These are phyloP conservation scores for Amphirosellinia nigrospora DNA, from an alignment of 495 filamentous ascomycete genomes.

Conservation along the genomic window DNA sequence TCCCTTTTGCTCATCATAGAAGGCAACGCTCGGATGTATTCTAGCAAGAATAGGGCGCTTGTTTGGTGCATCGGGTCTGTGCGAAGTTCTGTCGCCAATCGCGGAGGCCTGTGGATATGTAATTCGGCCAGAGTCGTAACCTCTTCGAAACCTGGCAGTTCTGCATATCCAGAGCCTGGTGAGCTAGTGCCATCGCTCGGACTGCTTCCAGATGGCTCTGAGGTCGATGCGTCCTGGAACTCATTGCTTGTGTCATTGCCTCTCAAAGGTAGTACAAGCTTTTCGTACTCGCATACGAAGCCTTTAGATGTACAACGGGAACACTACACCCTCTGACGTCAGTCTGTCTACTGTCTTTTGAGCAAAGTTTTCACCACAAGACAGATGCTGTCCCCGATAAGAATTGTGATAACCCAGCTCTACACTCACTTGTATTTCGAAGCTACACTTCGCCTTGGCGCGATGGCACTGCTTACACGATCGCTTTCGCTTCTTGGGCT, in stretches of 20 bases:
- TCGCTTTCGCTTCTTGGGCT: slow-evolving; percentile 33
- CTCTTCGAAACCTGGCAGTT: slow-evolving; percentile 8
- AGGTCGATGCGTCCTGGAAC: not conserved
- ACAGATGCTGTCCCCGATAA: not conserved
- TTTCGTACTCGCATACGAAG: slow-evolving; percentile 33
- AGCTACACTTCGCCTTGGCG: slow-evolving; percentile 40
- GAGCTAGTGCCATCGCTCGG: slow-evolving; percentile 1
- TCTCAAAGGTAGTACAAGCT: not conserved
- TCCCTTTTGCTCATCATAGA: slow-evolving; percentile 31
- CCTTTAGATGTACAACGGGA: slow-evolving; percentile 31
- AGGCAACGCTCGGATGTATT: slow-evolving; percentile 30
- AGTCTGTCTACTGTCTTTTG: not conserved
- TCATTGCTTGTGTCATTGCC: not conserved
- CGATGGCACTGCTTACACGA: slow-evolving; percentile 39
- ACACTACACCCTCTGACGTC: slow-evolving; percentile 15
- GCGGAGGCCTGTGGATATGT: slow-evolving; percentile 19
- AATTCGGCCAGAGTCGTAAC: not conserved
- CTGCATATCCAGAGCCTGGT: not conserved
- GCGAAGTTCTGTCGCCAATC: slow-evolving; percentile 24
- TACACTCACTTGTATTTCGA: slow-evolving; percentile 29
- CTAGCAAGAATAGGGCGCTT: slow-evolving; percentile 30
- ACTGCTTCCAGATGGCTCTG: not conserved
- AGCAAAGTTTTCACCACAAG: not conserved
- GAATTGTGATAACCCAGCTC: not conserved
- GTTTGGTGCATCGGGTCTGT: slow-evolving; percentile 30